Evolutionary conservation across 169 alveolate species (phyloP).

Genomic region (Babesia ovis): DNA sequence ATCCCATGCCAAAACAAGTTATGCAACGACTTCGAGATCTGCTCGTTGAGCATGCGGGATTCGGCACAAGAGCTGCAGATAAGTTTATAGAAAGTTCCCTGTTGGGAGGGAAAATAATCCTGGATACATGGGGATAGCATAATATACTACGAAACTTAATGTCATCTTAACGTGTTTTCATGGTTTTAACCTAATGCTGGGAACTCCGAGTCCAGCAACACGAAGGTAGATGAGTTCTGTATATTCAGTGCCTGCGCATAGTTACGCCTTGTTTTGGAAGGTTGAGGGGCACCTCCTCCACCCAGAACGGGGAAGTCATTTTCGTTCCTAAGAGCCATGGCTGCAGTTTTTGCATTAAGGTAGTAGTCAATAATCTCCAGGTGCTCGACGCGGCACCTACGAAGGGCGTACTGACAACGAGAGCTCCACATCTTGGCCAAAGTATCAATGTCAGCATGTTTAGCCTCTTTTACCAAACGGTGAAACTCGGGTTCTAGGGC

Average conservation of each 20-base stretch:
- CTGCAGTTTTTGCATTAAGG: slow-evolving; percentile 40
- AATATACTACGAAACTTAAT: not conserved
- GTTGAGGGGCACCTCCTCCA: slow-evolving; percentile 12
- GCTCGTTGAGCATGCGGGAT: slow-evolving; percentile 46
- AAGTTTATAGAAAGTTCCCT: slow-evolving; percentile 42
- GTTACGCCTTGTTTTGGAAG: slow-evolving; percentile 16
- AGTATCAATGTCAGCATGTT: slow-evolving; percentile 6
- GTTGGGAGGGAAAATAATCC: slow-evolving; percentile 41
- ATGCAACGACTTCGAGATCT: slow-evolving; percentile 29
- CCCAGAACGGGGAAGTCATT: slow-evolving; percentile 56
- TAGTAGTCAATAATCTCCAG: slow-evolving; percentile 61
- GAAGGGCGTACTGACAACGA: slow-evolving; percentile 45
- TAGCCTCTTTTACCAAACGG: slow-evolving; percentile 56
- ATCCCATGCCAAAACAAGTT: slow-evolving; percentile 67
- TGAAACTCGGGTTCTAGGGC: slow-evolving; percentile 69
- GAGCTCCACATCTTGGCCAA: slow-evolving; percentile 51
- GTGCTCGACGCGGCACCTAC: slow-evolving; percentile 58
- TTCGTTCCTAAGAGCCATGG: slow-evolving; percentile 56
- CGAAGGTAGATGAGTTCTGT: slow-evolving; percentile 7
- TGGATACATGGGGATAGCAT: slow-evolving; percentile 64
- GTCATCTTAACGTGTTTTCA: not conserved
- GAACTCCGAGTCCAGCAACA: slow-evolving; percentile 53
- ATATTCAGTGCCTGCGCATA: slow-evolving; percentile 58
- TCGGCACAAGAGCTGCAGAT: slow-evolving; percentile 41
- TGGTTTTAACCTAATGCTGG: slow-evolving; percentile 43